A percentile compares a stretch with the other conserved stretches of the same genome.
Evolutionary conservation across 257 asterid genomes (phyloP).

Genomic region (Osmanthus fragrans): DNA sequence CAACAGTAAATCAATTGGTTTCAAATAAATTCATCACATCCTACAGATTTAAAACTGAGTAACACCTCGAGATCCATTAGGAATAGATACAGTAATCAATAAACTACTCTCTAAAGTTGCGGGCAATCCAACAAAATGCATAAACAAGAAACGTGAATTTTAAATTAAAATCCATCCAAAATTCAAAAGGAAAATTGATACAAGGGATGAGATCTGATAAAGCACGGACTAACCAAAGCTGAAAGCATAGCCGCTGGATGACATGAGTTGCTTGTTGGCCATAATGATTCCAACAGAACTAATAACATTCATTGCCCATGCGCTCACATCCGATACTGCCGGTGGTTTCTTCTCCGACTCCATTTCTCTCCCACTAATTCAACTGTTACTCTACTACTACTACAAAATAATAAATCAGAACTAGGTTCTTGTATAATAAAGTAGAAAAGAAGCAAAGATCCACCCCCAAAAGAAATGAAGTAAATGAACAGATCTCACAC

Average conservation of each 20-base stretch:
- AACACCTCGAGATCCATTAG: constrained; percentile 15
- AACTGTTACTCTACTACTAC: constrained; percentile 6
- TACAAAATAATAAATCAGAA: not conserved
- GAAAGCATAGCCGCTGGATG: constrained; percentile 72
- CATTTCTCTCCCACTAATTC: constrained; percentile 43
- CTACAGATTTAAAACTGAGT: constrained; percentile 11
- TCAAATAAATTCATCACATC: not conserved
- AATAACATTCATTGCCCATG: constrained; percentile 96
- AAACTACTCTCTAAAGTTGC: not conserved
- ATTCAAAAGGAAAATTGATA: not conserved
- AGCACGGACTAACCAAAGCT: constrained; percentile 61
- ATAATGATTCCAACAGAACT: constrained; percentile 95
- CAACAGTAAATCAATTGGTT: not conserved
- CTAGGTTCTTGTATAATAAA: not conserved
- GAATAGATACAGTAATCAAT: not conserved
- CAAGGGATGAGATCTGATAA: constrained; percentile 18
- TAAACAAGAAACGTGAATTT: constrained; percentile 15
- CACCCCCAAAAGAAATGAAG: constrained; percentile 29
- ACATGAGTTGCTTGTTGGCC: constrained; percentile 98
- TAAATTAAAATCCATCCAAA: not conserved
- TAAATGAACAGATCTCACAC: constrained; percentile 26
- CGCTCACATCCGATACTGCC: constrained; percentile 83
- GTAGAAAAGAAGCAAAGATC: constrained; percentile 28
- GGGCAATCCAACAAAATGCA: constrained; percentile 4
- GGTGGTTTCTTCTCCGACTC: constrained; percentile 71